Evolutionary conservation across 192 early-diverging fungal genomes (phyloP).

Genomic region (Pilaira anomala): DNA sequence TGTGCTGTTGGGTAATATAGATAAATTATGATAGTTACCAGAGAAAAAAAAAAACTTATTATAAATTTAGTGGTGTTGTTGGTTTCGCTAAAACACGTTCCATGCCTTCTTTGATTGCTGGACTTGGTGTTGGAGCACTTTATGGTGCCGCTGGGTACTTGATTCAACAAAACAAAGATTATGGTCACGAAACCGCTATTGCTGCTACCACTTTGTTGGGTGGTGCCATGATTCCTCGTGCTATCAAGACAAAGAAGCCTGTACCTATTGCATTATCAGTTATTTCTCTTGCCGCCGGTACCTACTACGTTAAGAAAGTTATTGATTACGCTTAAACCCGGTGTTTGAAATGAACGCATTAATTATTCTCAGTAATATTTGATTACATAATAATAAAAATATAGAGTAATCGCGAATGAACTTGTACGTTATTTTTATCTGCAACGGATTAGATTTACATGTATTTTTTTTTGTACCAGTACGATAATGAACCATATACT

Average conservation of each 20-base stretch:
- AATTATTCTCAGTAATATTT: too few relatives aligned
- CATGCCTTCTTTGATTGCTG: conserved; percentile 38
- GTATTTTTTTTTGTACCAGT: too few relatives aligned
- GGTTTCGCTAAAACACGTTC: conserved; percentile 38
- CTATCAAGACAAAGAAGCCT: conserved; percentile 36
- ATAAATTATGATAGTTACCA: background rate
- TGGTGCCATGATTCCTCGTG: conserved; percentile 37
- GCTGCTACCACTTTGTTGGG: conserved; percentile 39
- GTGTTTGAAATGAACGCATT: too few relatives aligned
- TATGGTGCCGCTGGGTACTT: conserved; percentile 43
- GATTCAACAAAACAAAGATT: conserved; percentile 38
- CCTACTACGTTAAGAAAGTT: conserved; percentile 45
- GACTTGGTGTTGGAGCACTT: conserved; percentile 34
- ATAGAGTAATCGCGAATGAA: too few relatives aligned
- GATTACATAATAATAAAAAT: too few relatives aligned
- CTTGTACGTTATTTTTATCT: too few relatives aligned
- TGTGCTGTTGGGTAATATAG: conserved; percentile 25
- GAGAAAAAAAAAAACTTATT: background rate
- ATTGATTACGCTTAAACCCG: conserved; percentile 40
- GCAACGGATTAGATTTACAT: too few relatives aligned
- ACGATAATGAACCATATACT: too few relatives aligned
- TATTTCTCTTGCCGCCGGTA: conserved; percentile 37
- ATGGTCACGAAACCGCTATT: conserved; percentile 44
- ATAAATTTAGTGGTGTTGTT: conserved; percentile 29
- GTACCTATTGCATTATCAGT: conserved; percentile 36